Percentiles rank a stretch among this genome's conserved stretches.
These are phyloP conservation scores for Coniochaeta sp. DNA, from an alignment of 2,329 filamentous ascomycete genomes.

Conservation along the genomic window DNA sequence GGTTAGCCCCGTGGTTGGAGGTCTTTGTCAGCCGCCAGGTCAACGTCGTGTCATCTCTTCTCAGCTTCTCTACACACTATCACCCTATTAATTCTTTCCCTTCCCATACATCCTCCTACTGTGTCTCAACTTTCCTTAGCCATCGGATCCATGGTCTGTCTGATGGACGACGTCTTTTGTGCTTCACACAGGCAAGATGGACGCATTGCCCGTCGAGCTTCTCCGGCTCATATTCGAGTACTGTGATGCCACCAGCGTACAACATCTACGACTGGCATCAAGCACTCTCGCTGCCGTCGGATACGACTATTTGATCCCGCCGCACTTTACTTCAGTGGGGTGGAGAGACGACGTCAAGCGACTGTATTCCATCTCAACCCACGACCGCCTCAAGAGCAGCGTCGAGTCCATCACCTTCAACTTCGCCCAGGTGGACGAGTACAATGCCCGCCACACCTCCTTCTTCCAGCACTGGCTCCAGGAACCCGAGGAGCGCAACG, in stretches of 20 bases:
- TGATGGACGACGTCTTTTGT: not conserved
- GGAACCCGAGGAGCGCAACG: constrained; percentile 27
- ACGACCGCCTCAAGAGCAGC: constrained; percentile 31
- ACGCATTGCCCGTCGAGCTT: constrained; percentile 19
- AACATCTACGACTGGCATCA: constrained; percentile 32
- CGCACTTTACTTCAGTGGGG: constrained; percentile 32
- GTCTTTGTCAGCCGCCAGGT: constrained; percentile 1
- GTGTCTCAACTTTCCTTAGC: no score
- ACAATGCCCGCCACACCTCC: constrained; percentile 28
- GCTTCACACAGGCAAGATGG: constrained; percentile 14
- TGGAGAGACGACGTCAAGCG: constrained; percentile 38
- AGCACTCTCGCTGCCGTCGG: constrained; percentile 31
- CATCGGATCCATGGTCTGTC: not conserved
- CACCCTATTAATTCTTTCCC: not conserved
- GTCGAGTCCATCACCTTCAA: constrained; percentile 39
- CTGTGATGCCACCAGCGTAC: constrained; percentile 30
- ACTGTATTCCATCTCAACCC: constrained; percentile 34
- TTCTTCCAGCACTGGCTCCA: constrained; percentile 29
- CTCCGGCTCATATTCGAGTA: constrained; percentile 32
- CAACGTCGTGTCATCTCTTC: not conserved
- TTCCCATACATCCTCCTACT: no score
- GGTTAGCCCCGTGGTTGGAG: not conserved
- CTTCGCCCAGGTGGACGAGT: constrained; percentile 33
- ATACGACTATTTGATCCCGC: constrained; percentile 33
- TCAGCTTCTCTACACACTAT: not conserved